A percentile compares a stretch with the other conserved stretches of the same genome.
Evolutionary conservation across 257 asterid species (phyloP).

Genomic region (Knoxia roxburghii): DNA sequence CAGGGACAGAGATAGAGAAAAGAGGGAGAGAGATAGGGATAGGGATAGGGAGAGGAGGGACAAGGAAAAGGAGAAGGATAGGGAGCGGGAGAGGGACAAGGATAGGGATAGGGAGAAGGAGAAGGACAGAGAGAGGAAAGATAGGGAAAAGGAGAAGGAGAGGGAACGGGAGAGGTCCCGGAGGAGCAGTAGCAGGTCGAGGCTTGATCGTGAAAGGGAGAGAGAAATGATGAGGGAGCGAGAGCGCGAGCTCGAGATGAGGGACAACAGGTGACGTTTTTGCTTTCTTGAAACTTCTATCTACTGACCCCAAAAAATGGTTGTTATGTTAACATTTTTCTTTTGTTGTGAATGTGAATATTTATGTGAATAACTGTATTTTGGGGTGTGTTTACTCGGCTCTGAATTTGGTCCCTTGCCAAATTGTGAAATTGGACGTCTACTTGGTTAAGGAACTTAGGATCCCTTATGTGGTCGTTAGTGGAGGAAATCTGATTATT

Average conservation of each 20-base stretch:
- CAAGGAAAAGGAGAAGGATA: slow-evolving; percentile 29
- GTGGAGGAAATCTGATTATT: neutral
- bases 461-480: neutral
- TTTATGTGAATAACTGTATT: neutral
- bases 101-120: slow-evolving; percentile 33
- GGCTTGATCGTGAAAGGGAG: slow-evolving; percentile 62
- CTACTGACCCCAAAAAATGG: neutral
- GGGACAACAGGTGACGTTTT: slow-evolving; percentile 74
- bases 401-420: neutral
- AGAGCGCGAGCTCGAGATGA: slow-evolving; percentile 55
- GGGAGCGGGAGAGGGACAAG: slow-evolving; percentile 14
- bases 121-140: slow-evolving; percentile 26
- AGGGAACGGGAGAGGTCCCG: slow-evolving; percentile 51
- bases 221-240: slow-evolving; percentile 50
- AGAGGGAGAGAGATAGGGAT: slow-evolving; percentile 45
- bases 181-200: slow-evolving; percentile 73
- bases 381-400: neutral
- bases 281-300: neutral
- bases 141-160: slow-evolving; percentile 28
- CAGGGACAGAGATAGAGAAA: slow-evolving; percentile 41
- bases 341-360: neutral
- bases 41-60: slow-evolving; percentile 27
- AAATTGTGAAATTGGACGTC: neutral
- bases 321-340: neutral
- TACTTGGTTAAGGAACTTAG: neutral